Percentiles rank a stretch among this genome's conserved stretches.
Conservation (phyloP, 2,329 filamentous ascomycete species). For the Coniochaeta pulveracea region DNA sequence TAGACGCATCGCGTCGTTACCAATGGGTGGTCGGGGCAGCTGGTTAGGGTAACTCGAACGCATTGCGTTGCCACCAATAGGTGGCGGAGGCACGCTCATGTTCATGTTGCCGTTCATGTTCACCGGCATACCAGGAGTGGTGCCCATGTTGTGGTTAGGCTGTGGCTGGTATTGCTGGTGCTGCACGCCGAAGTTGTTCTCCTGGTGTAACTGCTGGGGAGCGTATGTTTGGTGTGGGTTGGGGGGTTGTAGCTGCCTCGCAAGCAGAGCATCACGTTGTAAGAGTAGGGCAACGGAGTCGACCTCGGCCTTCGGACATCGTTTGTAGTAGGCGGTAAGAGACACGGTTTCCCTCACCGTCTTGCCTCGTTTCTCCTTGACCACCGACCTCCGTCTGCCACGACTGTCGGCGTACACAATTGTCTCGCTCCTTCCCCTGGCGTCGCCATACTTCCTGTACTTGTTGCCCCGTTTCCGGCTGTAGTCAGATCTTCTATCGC, state of each 20-base stretch:
- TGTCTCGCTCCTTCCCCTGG: neutral
- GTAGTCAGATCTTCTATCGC: conserved; percentile 4
- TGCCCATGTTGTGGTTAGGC: neutral
- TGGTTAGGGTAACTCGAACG: neutral
- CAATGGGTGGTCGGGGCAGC: no score
- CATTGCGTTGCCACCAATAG: neutral
- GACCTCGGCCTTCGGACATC: conserved; percentile 21
- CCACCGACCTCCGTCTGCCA: conserved; percentile 2
- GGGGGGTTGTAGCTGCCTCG: conserved; percentile 5
- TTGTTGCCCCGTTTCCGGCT: conserved; percentile 9
- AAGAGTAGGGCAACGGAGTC: conserved; percentile 17
- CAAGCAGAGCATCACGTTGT: conserved; percentile 8
- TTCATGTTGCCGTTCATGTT: no score
- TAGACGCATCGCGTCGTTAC: neutral
- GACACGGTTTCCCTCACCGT: conserved; percentile 24
- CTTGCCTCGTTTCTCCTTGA: conserved; percentile 14
- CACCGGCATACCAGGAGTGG: no score
- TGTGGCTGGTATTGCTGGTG: neutral
- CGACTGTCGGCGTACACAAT: neutral
- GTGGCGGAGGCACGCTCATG: neutral
- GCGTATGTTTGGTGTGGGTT: conserved; percentile 2
- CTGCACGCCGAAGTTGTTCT: conserved; percentile 1
- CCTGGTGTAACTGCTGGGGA: conserved; percentile 4
- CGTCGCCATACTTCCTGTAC: conserved; percentile 4
- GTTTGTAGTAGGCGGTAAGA: conserved; percentile 34